These are phyloP conservation scores for Pneumocystis oryctolagi DNA, from an alignment of 1,139 yeast genomes.

Conservation along the genomic window DNA sequence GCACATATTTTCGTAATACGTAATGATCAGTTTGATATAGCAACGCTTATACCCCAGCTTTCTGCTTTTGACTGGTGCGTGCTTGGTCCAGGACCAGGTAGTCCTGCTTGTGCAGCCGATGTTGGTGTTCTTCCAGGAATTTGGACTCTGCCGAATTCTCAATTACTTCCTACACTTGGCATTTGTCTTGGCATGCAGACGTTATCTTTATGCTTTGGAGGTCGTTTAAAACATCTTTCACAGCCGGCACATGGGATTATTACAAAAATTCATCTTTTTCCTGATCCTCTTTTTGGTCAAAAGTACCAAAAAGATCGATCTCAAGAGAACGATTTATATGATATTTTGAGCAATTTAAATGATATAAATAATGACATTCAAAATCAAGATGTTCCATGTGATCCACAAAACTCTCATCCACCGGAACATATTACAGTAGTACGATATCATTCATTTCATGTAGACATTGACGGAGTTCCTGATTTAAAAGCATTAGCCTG, in stretches of 20 bases:
- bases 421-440: conserved; percentile 36
- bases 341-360: conserved; percentile 31
- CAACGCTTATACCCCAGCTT: conserved; percentile 27
- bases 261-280: conserved; percentile 32
- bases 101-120: conserved; percentile 50
- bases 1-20: neutral
- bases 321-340: too few species aligned
- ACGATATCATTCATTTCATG: conserved; percentile 77
- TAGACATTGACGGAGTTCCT: conserved; percentile 23
- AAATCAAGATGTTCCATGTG: neutral
- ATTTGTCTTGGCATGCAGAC: conserved; percentile 90
- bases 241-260: conserved; percentile 78
- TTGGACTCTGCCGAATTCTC: conserved; percentile 23
- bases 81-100: conserved; percentile 96
- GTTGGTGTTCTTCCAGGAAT: conserved; percentile 61
- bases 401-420: neutral
- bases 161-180: conserved; percentile 59
- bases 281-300: conserved; percentile 16
- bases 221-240: conserved; percentile 36
- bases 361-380: conserved; percentile 23
- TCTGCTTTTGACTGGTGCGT: conserved; percentile 58
- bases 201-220: conserved; percentile 54
- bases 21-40: conserved; percentile 47
- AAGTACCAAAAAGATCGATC: neutral
- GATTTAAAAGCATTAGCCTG: conserved; percentile 12